These are phyloP conservation scores for Amanita phalloides DNA, from an alignment of 768 basidiomycete species.

Conservation along the genomic window DNA sequence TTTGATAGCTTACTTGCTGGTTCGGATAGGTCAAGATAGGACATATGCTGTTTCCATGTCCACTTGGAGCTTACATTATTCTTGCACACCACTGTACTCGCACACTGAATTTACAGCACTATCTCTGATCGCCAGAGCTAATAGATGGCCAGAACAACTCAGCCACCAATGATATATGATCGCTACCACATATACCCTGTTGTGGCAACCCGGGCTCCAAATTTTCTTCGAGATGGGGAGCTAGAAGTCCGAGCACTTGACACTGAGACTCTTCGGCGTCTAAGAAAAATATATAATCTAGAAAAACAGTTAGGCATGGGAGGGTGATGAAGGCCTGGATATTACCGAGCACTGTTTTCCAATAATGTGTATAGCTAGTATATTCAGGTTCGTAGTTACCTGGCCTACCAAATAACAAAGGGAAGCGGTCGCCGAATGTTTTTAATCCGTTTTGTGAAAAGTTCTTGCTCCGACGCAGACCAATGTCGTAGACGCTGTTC, in stretches of 20 bases:
- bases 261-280: constrained; percentile 27
- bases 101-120: not conserved
- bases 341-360: constrained; percentile 73
- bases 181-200: constrained; percentile 70
- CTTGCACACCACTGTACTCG: not conserved
- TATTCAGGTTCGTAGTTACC: constrained; percentile 73
- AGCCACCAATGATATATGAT: constrained; percentile 74
- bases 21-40: constrained; percentile 51
- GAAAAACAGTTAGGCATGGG: not conserved
- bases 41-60: not conserved
- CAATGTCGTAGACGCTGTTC: constrained; percentile 62
- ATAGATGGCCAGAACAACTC: constrained; percentile 33
- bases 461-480: constrained; percentile 19
- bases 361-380: constrained; percentile 84
- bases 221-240: constrained; percentile 46
- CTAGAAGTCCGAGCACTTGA: constrained; percentile 42
- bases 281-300: constrained; percentile 87
- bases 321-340: not conserved
- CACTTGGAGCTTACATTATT: not conserved
- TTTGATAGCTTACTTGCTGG: constrained; percentile 84
- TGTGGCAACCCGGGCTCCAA: constrained; percentile 72
- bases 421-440: constrained; percentile 44
- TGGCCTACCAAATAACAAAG: constrained; percentile 24
- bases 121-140: constrained; percentile 6
- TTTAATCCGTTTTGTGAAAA: constrained; percentile 11